Evolutionary conservation across 2,329 filamentous ascomycete species (phyloP), one percentile per base, ranked within the genome.

Genomic region (Sporothrix curviconia): DNA sequence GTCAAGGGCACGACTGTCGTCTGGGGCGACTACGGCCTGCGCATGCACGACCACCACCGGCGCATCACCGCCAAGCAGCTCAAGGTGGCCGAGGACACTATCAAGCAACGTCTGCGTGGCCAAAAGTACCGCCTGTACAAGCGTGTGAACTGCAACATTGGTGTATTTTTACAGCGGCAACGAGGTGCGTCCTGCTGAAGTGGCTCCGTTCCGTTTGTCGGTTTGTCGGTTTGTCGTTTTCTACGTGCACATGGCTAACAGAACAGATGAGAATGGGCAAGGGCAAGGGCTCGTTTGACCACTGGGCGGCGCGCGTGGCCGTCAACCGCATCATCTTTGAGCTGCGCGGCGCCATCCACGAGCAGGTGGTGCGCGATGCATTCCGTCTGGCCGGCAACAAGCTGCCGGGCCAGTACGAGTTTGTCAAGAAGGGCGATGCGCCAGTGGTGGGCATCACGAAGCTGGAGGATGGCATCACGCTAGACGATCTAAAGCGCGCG

Each of bases 211-310:
- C n/a, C n/a, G n/a, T n/a, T n/a, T n/a, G n/a, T n/a, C n/a, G n/a
- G n/a, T 40, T 32, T 44, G 14, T n/a, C 8, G 5, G 19, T 51
- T 19, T 30, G 36, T 43, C 24, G 37, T 59, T 49, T 7, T 14
- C 17, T 19, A 46, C 53, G 65, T 58, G 14, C 3, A 12, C 19
- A 3, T 30, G 34, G 4, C 55, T 59, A 30, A 52, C 32, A 5
- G 30, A 14, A 17, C n/a, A 86, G 84, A 87, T 90, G 71, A 87
- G 94, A 82, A 99, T 99, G 95, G 94, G 94, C 71, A 99, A 97
- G 75, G 94, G 94, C 74, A 99, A 99, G 72, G 94, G 94, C 65
- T 89, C 86, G 61, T 97, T 99, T 69, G 94, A 99, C 71, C 90
- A 95, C 69, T 99, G 94, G 94, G 91, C 92, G 4, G 84, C 88